A percentile compares a stretch with the other conserved stretches of the same genome.
Conservation (phyloP, 2,329 filamentous ascomycete genomes). For the Talaromyces amestolkiae region DNA sequence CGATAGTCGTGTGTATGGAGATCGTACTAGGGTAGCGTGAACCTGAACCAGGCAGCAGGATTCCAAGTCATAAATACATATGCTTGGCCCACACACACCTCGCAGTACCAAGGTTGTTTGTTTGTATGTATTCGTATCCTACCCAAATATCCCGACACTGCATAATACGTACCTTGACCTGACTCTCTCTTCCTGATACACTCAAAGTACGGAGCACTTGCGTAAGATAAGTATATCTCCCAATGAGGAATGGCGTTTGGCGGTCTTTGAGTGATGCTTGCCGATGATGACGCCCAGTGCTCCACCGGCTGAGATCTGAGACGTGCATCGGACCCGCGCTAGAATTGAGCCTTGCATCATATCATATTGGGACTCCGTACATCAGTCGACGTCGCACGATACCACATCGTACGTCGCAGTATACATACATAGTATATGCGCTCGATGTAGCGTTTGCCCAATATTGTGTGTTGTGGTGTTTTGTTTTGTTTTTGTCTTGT, state of each 20-base stretch:
- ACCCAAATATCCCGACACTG: background rate
- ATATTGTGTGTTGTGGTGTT: background rate
- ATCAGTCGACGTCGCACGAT: background rate
- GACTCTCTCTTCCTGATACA: background rate
- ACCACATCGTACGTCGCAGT: background rate
- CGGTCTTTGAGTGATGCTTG: background rate
- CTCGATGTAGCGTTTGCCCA: background rate
- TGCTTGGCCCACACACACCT: background rate
- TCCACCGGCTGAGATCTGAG: constrained; percentile 13
- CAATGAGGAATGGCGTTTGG: background rate
- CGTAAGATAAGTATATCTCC: background rate
- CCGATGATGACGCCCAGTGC: constrained; percentile 6
- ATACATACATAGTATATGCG: background rate
- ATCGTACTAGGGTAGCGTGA: background rate
- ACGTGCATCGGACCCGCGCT: constrained; percentile 7
- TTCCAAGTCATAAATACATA: constrained; percentile 1
- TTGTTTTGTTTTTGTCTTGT: background rate
- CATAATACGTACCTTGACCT: background rate
- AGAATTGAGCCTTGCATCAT: constrained; percentile 13
- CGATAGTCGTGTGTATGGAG: background rate
- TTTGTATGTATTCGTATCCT: background rate
- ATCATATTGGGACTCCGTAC: background rate
- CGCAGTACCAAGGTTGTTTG: background rate
- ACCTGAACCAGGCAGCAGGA: constrained; percentile 10
- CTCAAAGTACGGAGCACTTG: background rate